phyloP scores from a whole-genome alignment of 345 rosid genomes.

The Anastatica hierochuntica region DNA sequence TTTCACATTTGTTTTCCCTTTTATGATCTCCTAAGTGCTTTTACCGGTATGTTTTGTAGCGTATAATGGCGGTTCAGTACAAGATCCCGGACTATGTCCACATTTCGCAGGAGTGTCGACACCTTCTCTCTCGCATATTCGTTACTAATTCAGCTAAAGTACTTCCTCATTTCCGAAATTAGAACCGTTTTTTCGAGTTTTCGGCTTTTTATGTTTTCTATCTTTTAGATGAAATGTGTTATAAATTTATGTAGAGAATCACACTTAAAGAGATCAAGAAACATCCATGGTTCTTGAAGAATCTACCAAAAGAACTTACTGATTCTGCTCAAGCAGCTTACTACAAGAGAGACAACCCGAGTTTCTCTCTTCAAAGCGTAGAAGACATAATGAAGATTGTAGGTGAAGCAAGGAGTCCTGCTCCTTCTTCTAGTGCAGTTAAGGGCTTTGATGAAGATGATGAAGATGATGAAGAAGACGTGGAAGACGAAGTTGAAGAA shows the following conservation, averaged over 20 bases:
- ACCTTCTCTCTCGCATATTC: slow-evolving; percentile 71
- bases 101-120: slow-evolving; percentile 67
- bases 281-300: slow-evolving; percentile 94
- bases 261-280: slow-evolving; percentile 65
- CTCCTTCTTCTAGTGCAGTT: slow-evolving; percentile 44
- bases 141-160: slow-evolving; percentile 67
- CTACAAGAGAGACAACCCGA: slow-evolving; percentile 61
- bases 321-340: slow-evolving; percentile 68
- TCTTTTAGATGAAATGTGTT: not conserved
- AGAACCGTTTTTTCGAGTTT: not conserved
- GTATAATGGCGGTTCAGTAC: slow-evolving; percentile 77
- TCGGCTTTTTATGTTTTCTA: not conserved
- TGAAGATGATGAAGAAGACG: no score
- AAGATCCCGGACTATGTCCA: slow-evolving; percentile 82
- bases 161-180: slow-evolving; percentile 12
- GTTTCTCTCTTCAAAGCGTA: slow-evolving; percentile 25
- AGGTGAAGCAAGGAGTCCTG: slow-evolving; percentile 68
- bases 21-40: no score
- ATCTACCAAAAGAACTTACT: slow-evolving; percentile 73
- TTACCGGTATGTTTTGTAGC: slow-evolving; percentile 31
- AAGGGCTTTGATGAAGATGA: no score
- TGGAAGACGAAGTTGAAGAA: no score
- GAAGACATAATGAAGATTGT: slow-evolving; percentile 17
- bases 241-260: slow-evolving; percentile 44
- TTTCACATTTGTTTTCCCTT: not conserved